Evolutionary conservation across 2,329 filamentous ascomycete species (phyloP).

Genomic region (Ophiognomonia clavigignenti-juglandacearum): DNA sequence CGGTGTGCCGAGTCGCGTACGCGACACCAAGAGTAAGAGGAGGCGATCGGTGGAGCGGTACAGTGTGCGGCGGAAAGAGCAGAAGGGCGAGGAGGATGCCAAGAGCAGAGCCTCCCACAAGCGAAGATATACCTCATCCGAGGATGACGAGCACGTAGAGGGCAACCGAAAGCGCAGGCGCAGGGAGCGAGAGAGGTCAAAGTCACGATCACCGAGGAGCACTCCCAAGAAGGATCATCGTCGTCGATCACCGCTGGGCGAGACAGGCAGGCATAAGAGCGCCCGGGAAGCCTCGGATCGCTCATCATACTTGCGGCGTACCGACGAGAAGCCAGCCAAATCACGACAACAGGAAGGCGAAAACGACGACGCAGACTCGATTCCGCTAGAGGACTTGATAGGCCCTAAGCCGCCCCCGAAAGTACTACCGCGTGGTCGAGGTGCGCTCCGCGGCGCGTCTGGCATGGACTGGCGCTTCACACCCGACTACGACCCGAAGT

Average conservation of each 20-base stretch:
- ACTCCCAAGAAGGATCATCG: conserved; percentile 13
- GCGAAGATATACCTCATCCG: conserved; percentile 22
- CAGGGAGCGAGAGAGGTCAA: conserved; percentile 8
- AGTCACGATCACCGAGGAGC: conserved; percentile 12
- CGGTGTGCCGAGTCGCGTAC: conserved; percentile 6
- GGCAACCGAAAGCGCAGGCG: conserved; percentile 5
- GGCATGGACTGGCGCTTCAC: conserved; percentile 81
- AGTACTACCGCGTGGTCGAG: conserved; percentile 63
- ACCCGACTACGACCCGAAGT: conserved; percentile 52
- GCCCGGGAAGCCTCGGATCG: conserved; percentile 5
- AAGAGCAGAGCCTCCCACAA: conserved; percentile 1
- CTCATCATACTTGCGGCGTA: not conserved
- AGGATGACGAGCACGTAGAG: conserved; percentile 18
- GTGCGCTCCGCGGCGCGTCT: conserved; percentile 54
- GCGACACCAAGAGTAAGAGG: conserved; percentile 8
- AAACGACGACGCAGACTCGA: conserved; percentile 47
- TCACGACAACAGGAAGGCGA: conserved; percentile 9
- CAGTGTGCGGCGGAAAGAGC: not conserved
- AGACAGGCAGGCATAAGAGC: not conserved
- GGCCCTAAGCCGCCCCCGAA: conserved; percentile 61
- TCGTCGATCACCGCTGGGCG: conserved; percentile 9
- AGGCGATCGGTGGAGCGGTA: conserved; percentile 14
- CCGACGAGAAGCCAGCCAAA: conserved; percentile 1
- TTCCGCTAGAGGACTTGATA: conserved; percentile 71
- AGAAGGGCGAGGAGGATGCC: not conserved